A percentile compares a stretch with the other conserved stretches of the same genome.
Conservation (phyloP, 2,329 filamentous ascomycete genomes). For the Ceratocystis albifundus region DNA sequence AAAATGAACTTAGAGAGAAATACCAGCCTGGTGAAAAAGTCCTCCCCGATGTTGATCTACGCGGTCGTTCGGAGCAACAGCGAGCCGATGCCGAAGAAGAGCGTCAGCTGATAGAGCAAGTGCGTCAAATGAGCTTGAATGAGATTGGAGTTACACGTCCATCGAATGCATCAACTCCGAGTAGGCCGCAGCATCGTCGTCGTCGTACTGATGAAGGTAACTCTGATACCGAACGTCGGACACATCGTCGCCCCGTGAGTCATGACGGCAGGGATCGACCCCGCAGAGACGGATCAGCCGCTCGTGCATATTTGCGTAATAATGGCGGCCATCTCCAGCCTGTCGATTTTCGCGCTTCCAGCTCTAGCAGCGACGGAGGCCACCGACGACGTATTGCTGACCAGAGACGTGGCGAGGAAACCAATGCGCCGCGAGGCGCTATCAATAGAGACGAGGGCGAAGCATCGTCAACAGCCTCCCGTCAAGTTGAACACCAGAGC, state of each 20-base stretch:
- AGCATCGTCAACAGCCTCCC: conserved; percentile 23
- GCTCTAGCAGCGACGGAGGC: neutral
- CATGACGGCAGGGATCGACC: conserved; percentile 24
- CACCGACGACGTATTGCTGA: conserved; percentile 14
- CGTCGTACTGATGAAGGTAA: conserved; percentile 17
- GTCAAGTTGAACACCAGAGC: conserved; percentile 76
- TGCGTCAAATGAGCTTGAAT: conserved; percentile 60
- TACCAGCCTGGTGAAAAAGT: conserved; percentile 78
- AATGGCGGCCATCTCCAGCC: conserved; percentile 32
- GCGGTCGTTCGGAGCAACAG: conserved; percentile 42
- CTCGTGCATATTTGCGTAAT: conserved; percentile 22
- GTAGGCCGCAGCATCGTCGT: conserved; percentile 15
- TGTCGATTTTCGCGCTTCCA: conserved; percentile 28
- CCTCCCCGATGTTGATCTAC: conserved; percentile 45
- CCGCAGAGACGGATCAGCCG: conserved; percentile 3
- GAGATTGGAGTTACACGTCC: conserved; percentile 44
- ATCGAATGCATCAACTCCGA: conserved; percentile 25
- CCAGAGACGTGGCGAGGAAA: conserved; percentile 6
- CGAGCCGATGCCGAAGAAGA: conserved; percentile 53
- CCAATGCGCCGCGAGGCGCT: neutral
- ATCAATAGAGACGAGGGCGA: conserved; percentile 9
- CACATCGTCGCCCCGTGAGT: conserved; percentile 26
- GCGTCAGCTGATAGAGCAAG: conserved; percentile 55
- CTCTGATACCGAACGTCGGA: conserved; percentile 23
- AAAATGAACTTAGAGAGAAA: conserved; percentile 58